Evolutionary conservation across 2,329 filamentous ascomycete genomes (phyloP), one percentile per base, ranked within the genome.

Genomic region (Alternaria longipes): DNA sequence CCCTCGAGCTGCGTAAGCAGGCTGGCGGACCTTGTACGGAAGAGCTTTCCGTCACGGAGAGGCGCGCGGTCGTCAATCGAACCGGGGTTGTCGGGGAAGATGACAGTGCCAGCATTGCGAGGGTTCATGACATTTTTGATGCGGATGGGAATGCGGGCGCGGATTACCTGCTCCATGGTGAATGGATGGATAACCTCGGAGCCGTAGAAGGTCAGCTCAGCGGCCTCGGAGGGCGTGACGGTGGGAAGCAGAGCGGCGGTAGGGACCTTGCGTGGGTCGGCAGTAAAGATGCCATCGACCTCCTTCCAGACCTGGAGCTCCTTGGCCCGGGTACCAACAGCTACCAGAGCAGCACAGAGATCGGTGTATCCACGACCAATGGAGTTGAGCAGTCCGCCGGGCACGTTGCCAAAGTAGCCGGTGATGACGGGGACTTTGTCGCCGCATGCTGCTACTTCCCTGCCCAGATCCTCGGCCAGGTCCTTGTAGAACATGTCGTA

Each of bases 291-390:
- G 60, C 93, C 94, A 78, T 99, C 95, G 7, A 99, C 95, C 78
- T 99, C 95, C 82, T 99, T 99, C 95, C 95, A 98, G 65, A 99
- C 91, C 79, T 99, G 95, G 54, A 99, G 85, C 79, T 99, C 95
- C 55, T 90, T 84, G 1, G 95, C 95, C 70, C 88, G 84, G n/a
- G 96, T 83, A 4, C 93, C 94, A 9, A 99, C 94, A 1, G 95
- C 93, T 53, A 94, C 90, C 16, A 99, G 84, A 6, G 95, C 94
- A 12, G 95, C 94, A 78, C 95, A 98, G 47, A 99, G 86, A 80
- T 99, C 95, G 9, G 95, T 98, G 80, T 99, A 99, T 30, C 95
- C 95, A 70, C 95, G 90, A 20, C 95, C 95, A 65, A 99, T 92
- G 70, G 96, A 91, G 70, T 94, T 91, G 70, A 99, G 88, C 59